Conservation (phyloP, 2,329 filamentous ascomycete genomes). For the Colletotrichum somersetense region DNA sequence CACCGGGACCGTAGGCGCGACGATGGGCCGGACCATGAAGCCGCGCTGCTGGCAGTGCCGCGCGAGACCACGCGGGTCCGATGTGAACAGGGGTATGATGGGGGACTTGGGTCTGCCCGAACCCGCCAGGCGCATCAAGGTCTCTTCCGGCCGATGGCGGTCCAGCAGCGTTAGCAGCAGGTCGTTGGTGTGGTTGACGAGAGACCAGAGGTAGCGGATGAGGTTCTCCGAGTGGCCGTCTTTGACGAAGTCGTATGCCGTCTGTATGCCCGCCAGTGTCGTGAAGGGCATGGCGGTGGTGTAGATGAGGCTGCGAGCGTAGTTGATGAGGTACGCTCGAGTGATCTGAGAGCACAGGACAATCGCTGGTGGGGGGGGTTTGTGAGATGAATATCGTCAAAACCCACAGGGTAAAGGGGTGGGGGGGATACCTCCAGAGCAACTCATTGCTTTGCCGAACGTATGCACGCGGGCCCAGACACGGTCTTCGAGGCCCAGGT, state of each 20-base stretch:
- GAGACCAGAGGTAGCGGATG: constrained; percentile 56
- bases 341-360: constrained; percentile 72
- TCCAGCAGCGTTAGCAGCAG: constrained; percentile 56
- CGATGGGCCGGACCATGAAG: constrained; percentile 73
- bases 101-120: constrained; percentile 63
- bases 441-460: constrained; percentile 76
- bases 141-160: constrained; percentile 34
- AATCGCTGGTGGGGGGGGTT: constrained; percentile 52
- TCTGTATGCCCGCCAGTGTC: constrained; percentile 68
- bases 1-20: constrained; percentile 74
- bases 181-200: constrained; percentile 60
- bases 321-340: constrained; percentile 78
- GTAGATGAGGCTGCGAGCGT: constrained; percentile 81
- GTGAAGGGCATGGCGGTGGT: constrained; percentile 77
- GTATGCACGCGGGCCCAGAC: constrained; percentile 73
- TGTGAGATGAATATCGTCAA: constrained; percentile 17
- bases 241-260: constrained; percentile 69
- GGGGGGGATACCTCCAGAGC: constrained; percentile 72
- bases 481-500: constrained; percentile 66
- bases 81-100: constrained; percentile 73
- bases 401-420: too few relatives aligned
- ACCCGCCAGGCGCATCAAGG: constrained; percentile 52
- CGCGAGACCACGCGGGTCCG: constrained; percentile 69
- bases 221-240: constrained; percentile 59
- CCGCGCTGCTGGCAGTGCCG: constrained; percentile 69